These are phyloP conservation scores for Aspergillus conjunctus DNA, from an alignment of 495 filamentous ascomycete genomes.

Conservation along the genomic window DNA sequence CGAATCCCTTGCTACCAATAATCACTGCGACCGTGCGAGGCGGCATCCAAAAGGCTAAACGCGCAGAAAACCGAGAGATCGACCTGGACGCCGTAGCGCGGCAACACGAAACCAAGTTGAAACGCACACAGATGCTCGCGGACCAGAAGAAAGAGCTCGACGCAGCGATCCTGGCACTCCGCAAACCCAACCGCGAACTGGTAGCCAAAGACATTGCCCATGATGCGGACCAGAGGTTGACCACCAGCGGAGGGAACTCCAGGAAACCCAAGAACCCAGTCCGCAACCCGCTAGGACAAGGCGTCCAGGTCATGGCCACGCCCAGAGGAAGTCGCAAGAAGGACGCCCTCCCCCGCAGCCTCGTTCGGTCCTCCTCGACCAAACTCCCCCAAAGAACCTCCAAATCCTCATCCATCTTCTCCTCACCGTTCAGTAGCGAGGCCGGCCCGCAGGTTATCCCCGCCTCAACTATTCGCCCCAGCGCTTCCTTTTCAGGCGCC, in stretches of 20 bases:
- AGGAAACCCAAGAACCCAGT: constrained; percentile 67
- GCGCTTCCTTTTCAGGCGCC: constrained; percentile 16
- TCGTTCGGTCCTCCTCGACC: constrained; percentile 26
- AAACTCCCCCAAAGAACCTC: not conserved
- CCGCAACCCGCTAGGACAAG: constrained; percentile 57
- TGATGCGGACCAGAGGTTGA: constrained; percentile 62
- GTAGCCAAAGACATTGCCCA: constrained; percentile 74
- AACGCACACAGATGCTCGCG: constrained; percentile 68
- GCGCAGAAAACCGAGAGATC: constrained; percentile 66
- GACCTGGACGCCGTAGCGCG: constrained; percentile 61
- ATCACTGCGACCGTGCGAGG: constrained; percentile 45
- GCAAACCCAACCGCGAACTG: constrained; percentile 82
- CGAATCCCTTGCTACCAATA: constrained; percentile 41
- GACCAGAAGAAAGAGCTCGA: constrained; percentile 75
- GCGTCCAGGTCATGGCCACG: constrained; percentile 76
- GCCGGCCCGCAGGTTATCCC: constrained; percentile 23
- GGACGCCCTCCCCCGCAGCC: constrained; percentile 37
- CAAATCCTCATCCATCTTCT: constrained; percentile 6
- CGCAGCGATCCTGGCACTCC: constrained; percentile 78
- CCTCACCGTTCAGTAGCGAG: constrained; percentile 25
- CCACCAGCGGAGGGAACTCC: constrained; percentile 34
- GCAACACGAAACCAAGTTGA: constrained; percentile 64
- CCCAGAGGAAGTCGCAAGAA: constrained; percentile 58
- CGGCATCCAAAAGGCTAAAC: constrained; percentile 60
- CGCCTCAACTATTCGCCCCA: constrained; percentile 25